Evolutionary conservation across 768 basidiomycete species (phyloP).

Genomic region (Lentinus tigrinus): DNA sequence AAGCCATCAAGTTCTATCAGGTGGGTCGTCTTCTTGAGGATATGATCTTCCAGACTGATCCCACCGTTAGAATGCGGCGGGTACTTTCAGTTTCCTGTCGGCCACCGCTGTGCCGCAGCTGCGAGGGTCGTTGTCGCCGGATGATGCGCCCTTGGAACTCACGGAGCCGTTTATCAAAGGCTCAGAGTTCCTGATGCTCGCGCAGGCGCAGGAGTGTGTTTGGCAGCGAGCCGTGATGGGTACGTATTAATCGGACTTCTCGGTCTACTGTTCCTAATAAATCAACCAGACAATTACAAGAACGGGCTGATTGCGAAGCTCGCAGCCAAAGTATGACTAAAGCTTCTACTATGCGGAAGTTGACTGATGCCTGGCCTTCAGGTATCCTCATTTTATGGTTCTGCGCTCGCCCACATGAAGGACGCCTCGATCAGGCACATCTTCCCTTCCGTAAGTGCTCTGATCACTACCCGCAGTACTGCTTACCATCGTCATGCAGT

Average conservation of each 20-base stretch:
- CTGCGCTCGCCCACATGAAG: conserved; percentile 43
- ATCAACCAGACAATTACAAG: conserved; percentile 59
- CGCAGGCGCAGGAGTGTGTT: conserved; percentile 94
- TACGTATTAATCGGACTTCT: conserved; percentile 35
- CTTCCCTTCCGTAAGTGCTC: conserved; percentile 52
- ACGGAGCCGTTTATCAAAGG: conserved; percentile 56
- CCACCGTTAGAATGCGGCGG: conserved; percentile 60
- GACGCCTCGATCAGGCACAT: conserved; percentile 44
- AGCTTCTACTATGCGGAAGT: neutral
- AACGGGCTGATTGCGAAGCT: conserved; percentile 83
- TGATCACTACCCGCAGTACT: neutral
- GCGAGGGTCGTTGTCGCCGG: conserved; percentile 40
- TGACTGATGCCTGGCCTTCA: conserved; percentile 23
- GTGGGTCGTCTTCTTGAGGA: conserved; percentile 34
- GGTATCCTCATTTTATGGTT: conserved; percentile 65
- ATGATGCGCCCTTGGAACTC: conserved; percentile 67
- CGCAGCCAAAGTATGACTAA: conserved; percentile 59
- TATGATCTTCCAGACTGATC: neutral
- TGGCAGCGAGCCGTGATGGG: conserved; percentile 92
- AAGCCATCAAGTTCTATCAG: conserved; percentile 70
- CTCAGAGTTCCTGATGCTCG: conserved; percentile 78
- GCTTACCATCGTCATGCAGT: conserved; percentile 40
- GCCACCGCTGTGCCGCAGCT: conserved; percentile 55
- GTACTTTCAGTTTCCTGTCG: conserved; percentile 62
- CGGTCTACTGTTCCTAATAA: neutral